Conservation (phyloP, 345 rosid genomes). For the Lepidium africanum region DNA sequence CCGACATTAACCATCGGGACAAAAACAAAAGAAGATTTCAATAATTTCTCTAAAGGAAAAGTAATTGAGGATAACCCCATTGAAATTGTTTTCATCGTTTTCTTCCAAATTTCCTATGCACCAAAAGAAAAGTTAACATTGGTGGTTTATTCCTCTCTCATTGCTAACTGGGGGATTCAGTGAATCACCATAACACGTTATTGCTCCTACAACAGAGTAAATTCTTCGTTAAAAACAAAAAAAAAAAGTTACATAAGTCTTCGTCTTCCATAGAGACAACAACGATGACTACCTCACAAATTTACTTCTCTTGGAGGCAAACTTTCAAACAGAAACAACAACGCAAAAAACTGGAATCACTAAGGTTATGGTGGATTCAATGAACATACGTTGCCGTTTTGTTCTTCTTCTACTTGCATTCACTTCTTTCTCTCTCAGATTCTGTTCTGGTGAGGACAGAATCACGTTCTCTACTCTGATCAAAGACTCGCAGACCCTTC, state of each 20-base stretch:
- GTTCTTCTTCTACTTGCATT: conserved; percentile 17
- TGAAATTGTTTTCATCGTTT: neutral
- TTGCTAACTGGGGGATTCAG: no score
- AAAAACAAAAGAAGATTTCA: neutral
- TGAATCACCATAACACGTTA: no score
- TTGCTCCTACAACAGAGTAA: no score
- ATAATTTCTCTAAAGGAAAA: neutral
- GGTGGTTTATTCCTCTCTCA: conserved; percentile 1
- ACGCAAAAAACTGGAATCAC: neutral
- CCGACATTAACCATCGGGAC: neutral
- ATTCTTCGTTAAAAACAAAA: no score
- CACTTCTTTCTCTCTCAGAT: neutral
- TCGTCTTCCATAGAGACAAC: neutral
- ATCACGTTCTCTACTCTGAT: conserved; percentile 27
- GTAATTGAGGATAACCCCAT: neutral
- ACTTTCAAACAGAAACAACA: neutral
- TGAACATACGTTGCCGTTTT: neutral
- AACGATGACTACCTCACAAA: neutral
- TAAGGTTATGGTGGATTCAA: neutral
- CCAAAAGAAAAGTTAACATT: conserved; percentile 13
- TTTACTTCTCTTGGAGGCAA: neutral
- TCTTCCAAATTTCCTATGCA: neutral
- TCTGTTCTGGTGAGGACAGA: conserved; percentile 25
- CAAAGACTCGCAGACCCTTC: conserved; percentile 32
- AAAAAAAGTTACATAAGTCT: neutral